phyloP scores from a whole-genome alignment of 2,329 filamentous ascomycete species.

The Tolypocladium tropicale region DNA sequence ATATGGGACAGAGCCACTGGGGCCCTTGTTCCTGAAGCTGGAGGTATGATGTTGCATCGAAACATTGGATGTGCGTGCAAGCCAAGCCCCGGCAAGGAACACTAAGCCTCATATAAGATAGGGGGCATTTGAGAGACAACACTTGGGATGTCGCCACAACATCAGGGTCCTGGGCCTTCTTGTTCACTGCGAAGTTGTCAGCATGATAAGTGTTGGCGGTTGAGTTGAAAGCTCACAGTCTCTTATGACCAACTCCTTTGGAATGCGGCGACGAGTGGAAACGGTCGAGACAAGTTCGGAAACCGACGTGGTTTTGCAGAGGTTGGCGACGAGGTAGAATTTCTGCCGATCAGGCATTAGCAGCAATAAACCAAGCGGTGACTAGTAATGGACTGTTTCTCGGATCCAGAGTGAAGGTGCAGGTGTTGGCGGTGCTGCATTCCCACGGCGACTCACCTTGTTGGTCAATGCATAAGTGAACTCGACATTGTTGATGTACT shows the following conservation, averaged over 20 bases:
- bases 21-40: slow-evolving; percentile 93
- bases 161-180: slow-evolving; percentile 74
- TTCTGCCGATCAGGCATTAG: slow-evolving; percentile 40
- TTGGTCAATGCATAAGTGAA: slow-evolving; percentile 88
- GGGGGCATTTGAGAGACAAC: slow-evolving; percentile 84
- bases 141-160: slow-evolving; percentile 82
- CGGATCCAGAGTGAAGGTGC: neutral
- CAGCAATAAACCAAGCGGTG: neutral
- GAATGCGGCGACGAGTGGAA: slow-evolving; percentile 58
- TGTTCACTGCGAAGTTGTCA: slow-evolving; percentile 48
- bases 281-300: slow-evolving; percentile 61
- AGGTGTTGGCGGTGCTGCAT: neutral
- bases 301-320: slow-evolving; percentile 66
- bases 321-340: slow-evolving; percentile 60
- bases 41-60: slow-evolving; percentile 85
- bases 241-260: slow-evolving; percentile 68
- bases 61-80: slow-evolving; percentile 89
- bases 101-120: slow-evolving; percentile 74
- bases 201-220: neutral
- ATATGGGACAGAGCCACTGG: slow-evolving; percentile 93
- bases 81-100: slow-evolving; percentile 68
- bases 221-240: slow-evolving; percentile 53
- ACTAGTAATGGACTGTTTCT: neutral
- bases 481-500: slow-evolving; percentile 66
- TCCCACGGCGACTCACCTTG: slow-evolving; percentile 50